Base-by-base conservation (phyloP, 768 basidiomycete genomes). In the Tricholoma terreum region DNA sequence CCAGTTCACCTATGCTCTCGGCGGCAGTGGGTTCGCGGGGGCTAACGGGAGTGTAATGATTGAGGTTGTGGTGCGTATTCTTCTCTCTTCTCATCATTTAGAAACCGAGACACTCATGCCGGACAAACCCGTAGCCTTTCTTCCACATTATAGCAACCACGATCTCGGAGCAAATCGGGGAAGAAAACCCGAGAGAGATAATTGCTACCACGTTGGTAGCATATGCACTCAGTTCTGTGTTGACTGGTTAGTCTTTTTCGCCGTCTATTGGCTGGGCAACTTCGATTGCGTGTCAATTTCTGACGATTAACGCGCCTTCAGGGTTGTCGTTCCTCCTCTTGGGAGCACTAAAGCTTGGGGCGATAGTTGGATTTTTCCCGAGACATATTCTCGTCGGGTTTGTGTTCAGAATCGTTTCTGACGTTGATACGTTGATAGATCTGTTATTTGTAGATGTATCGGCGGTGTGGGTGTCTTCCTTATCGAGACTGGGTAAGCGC, bases 31-130 rank as follows among this genome's bases (percentile, higher is more conserved):
- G 21, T 97, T 99, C 69, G 85, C 85, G 8, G 92, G 91, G 50
- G 93, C 89, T 1, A 94, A 93, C 71, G 92, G 91, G 6, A 93
- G 90, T 61, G 94, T 95, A 94, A 97, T 98, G 94, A 98, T 99
- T 59, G 96, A 98, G 73, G 92, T 95, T 10, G 94, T 98, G 62
- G 90, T 93, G 69, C 43, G 87, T 81, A 50, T 52, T 51, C 35
- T 12, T 49, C 17, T 40, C 19, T 19, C 50, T 57, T 33, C 19
- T 34, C 15, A 24, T 48, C 31, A 19, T n/a, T 24, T 36, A 21
- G 14, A 14, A 33, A n/a, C 11, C 43, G 15, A 48, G 43, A 17
- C 21, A 43, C 15, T 31, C 12, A n/a, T 34, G n/a, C 7, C 45
- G 50, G 19, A 19, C 40, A 8, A 42, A 45, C 7, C 9, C 31